Evolutionary conservation across 345 rosid genomes (phyloP).

Genomic region (Kandelia obovata): DNA sequence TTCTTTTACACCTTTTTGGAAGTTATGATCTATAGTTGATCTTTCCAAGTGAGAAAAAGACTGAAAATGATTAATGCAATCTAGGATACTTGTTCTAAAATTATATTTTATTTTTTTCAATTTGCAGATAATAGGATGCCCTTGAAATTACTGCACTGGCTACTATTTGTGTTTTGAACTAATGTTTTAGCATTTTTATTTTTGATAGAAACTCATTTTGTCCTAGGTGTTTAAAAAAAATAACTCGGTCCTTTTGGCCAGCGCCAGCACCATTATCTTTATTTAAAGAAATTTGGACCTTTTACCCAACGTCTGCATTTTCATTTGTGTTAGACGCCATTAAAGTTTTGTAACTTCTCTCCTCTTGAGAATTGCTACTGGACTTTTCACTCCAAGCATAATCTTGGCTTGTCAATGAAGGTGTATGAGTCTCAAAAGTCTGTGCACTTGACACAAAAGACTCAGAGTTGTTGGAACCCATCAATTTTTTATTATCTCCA

Average conservation of each 20-base stretch:
- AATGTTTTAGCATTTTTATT: neutral
- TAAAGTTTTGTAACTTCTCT: constrained; percentile 26
- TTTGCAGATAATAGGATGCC: too few species aligned
- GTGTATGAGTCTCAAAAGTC: constrained; percentile 14
- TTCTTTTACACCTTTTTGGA: too few species aligned
- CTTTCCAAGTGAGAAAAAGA: too few species aligned
- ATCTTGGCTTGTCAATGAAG: constrained; percentile 7
- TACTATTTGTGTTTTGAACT: too few species aligned
- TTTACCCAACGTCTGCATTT: constrained; percentile 26
- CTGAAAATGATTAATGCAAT: too few species aligned
- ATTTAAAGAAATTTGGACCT: constrained; percentile 22
- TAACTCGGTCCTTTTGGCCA: constrained; percentile 21
- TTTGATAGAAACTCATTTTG: constrained; percentile 14
- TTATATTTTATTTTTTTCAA: too few species aligned
- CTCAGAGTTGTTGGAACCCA: constrained; percentile 22
- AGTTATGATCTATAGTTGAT: too few species aligned
- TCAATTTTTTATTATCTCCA: constrained; percentile 31
- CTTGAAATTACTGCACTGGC: too few species aligned
- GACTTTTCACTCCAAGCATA: constrained; percentile 16
- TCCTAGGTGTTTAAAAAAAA: constrained; percentile 21
- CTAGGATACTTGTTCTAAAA: too few species aligned
- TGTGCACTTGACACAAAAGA: constrained; percentile 24
- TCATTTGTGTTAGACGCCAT: constrained; percentile 23
- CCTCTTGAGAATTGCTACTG: constrained; percentile 18
- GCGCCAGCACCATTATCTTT: constrained; percentile 19